Conservation (phyloP, 345 rosid species). For the Mercurialis annua region DNA sequence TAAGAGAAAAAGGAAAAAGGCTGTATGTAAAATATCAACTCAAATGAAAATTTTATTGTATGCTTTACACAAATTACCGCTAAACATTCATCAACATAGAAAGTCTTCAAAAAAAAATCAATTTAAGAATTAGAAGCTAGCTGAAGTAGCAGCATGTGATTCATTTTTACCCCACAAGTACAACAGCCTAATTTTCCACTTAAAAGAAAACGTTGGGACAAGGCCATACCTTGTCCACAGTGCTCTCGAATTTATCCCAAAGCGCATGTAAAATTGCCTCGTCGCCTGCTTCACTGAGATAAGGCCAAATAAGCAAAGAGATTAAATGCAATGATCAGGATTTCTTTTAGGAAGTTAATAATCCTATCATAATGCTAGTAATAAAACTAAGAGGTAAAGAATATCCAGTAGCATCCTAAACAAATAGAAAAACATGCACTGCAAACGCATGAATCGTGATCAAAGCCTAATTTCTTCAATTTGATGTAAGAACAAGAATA, state of each 20-base stretch:
- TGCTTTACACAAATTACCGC: not conserved
- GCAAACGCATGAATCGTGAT: not conserved
- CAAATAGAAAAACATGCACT: not conserved
- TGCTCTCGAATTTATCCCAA: slow-evolving; percentile 53
- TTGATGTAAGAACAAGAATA: not conserved
- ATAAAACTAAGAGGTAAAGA: slow-evolving; percentile 1
- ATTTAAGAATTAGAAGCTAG: not conserved
- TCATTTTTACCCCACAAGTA: not conserved
- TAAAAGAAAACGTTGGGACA: slow-evolving; percentile 7
- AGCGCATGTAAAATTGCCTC: slow-evolving; percentile 46
- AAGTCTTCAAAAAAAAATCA: slow-evolving; percentile 8
- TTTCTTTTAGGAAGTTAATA: slow-evolving; percentile 1
- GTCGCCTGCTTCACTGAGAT: slow-evolving; percentile 50
- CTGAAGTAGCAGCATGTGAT: not conserved
- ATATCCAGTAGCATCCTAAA: not conserved
- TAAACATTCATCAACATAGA: not conserved
- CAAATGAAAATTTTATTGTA: not conserved
- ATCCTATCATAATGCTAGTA: not conserved
- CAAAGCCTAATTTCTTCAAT: not conserved
- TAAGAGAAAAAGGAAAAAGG: not conserved
- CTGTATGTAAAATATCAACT: not conserved
- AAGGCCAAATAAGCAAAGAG: slow-evolving; percentile 5
- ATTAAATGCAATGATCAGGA: not conserved
- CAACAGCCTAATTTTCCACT: not conserved
- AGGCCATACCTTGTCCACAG: slow-evolving; percentile 49